Evolutionary conservation across 2,329 filamentous ascomycete genomes (phyloP), one percentile per base, ranked within the genome.

Genomic region (Claviceps citrina): DNA sequence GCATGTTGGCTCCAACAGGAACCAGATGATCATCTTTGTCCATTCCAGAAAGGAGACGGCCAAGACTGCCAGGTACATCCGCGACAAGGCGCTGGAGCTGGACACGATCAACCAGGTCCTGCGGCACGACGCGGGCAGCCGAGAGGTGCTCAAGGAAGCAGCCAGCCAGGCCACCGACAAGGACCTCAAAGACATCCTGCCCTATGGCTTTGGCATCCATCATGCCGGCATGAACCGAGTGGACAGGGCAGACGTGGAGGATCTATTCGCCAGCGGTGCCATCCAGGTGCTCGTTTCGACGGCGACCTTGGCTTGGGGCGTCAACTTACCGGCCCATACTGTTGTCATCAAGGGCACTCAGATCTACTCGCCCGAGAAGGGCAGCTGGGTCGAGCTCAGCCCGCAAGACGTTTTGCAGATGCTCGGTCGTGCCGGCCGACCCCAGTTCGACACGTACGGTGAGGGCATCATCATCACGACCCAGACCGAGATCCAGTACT

Each of bases 331-430:
- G 4, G 91, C 91, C 2, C 91, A 98, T 55, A 96, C 91, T 1
- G 91, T 98, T 54, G 89, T 98, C 55, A 98, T 98, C 67, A 98
- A 98, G 63, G 91, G 91, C 41, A 98, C 91, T 1, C 86, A 94
- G 55, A 81, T 98, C 16, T 98, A 98, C 63, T 96, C 91, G 0
- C 91, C 91, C 0, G 91, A 98, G 58, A 96, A 95, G 66, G 91
- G 91, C 66, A 91, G 84, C 59, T 98, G 91, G 89, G 87, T 98
- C 16, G 93, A 98, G 58, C 64, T 98, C 40, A 95, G 87, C 54
- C 91, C 91, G 10, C 91, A 98, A 58, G 91, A 98, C 63, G 89
- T 98, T 27, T 69, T 98, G 38, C 91, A 98, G 60, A 98, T 98
- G 93, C 77, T 98, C 53, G 91, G 91, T 54, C 86, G 91, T 70